Base-by-base conservation (phyloP, 2,329 filamentous ascomycete species). In the Ceratocystis variospora region DNA sequence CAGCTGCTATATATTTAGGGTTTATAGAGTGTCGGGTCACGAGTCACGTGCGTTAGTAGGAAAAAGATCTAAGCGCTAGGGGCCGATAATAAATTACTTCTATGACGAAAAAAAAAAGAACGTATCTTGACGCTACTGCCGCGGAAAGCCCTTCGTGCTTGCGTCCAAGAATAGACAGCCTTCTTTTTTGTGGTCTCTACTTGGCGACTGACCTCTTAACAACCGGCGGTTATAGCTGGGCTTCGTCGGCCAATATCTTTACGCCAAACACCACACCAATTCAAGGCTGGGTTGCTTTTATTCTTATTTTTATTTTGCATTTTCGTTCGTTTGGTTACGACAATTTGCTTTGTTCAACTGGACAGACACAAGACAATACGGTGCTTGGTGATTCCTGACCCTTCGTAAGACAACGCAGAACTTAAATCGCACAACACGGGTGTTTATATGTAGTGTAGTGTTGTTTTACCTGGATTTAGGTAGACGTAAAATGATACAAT, bases 151-250 rank as follows among this genome's bases (percentile, higher is more conserved):
- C 22, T 57, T 57, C 8, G 31, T 57, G 25, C 53, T 57, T 55
- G 53, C 3, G 25, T 33, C 12, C 48, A 53, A 25, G 19, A n/a
- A 19, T 53, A 28, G 25, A n/a, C 48, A 25, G 15, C 48, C 19
- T 53, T 25, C 33, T 7, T 59, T 57, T 59, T 63, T 63, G 5
- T 41, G 10, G 37, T 10, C 31, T 31, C 22, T 45, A 25, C 17
- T 15, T 25, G 25, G 61, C 7, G 15, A 7, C 17, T 57, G 5
- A n/a, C 28, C 15, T 25, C 5, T 33, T 25, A 59, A 33, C 44
- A 37, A 28, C 65, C 65, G 65, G 7, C 61, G 65, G 65, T 66
- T 66, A 66, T 66, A 66, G 65, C 65, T 66, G 61, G 65, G 65
- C 61, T 66, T 55, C 61, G 65, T 50, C 65, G 65, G 44, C 61